Percentiles rank a stretch among this genome's conserved stretches.
phyloP scores from a whole-genome alignment of 257 asterid genomes.

The Verbascum thapsus region DNA sequence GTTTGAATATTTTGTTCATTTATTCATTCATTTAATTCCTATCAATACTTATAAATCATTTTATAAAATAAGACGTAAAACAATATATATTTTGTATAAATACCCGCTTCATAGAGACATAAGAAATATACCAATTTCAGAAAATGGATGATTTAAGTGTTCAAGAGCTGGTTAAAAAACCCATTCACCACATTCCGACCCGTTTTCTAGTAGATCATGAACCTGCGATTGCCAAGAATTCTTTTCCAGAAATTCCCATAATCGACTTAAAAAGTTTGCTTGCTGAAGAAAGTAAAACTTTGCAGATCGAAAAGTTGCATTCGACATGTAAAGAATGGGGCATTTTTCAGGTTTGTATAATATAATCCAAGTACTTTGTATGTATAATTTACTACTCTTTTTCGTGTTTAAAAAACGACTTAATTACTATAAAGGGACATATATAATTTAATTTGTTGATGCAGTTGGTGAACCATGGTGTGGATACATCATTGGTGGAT shows the following conservation, averaged over 20 bases:
- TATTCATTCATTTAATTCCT: neutral
- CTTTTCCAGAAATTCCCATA: constrained; percentile 38
- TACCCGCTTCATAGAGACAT: neutral
- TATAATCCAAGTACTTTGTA: no score
- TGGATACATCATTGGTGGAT: constrained; percentile 48
- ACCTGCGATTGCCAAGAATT: constrained; percentile 24
- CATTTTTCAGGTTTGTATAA: constrained; percentile 56
- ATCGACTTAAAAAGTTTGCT: constrained; percentile 47
- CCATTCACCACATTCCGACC: constrained; percentile 34
- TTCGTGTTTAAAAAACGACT: no score
- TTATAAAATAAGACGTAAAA: no score
- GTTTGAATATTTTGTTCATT: constrained; percentile 16
- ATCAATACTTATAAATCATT: no score
- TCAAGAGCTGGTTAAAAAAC: constrained; percentile 46
- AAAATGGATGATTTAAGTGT: constrained; percentile 21
- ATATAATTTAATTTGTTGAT: neutral
- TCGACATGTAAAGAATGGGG: constrained; percentile 66
- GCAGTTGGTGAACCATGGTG: constrained; percentile 70
- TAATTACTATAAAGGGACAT: no score
- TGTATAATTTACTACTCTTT: no score
- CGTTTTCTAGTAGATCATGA: constrained; percentile 42
- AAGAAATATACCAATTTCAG: no score
- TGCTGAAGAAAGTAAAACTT: constrained; percentile 26
- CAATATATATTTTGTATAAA: no score
- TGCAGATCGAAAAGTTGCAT: constrained; percentile 46